Base-by-base conservation (phyloP, 225 moss, liverwort and hornwort genomes). In the Lunularia cruciata region DNA sequence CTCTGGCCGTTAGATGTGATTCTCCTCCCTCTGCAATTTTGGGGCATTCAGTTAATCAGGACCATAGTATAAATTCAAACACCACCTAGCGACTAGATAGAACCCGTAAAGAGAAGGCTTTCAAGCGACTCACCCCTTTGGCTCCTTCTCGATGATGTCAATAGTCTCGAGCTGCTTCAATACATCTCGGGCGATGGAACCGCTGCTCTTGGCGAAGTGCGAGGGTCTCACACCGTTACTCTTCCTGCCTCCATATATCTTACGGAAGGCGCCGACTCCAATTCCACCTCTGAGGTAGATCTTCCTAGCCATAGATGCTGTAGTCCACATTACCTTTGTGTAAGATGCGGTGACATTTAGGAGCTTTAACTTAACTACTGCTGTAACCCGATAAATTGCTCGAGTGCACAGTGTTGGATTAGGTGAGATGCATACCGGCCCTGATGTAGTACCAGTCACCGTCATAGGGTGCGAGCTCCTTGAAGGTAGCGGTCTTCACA, bases 221-320 rank as follows among this genome's bases (percentile, higher is more conserved):
- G 94, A 94, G 19, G 94, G 94, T 54, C 91, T 83, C 3, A 80
- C 80, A 14, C 91, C 89, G 49, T 94, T 94, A 75, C 91, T 89
- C 80, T 94, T 89, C 69, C 94, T 79, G 19, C 94, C 94, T 77
- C 91, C 94, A n/a, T 94, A 90, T 45, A 94, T 89, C 77, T 94
- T 94, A 36, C 83, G 86, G 80, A 94, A 94, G 31, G 94, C 91
- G 60, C 94, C 91, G 38, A 94, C 87, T 79, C 94, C 94, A 79
- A 91, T 91, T 26, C 91, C 91, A 62, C 85, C 85, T 57, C 91
- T 81, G 25, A 94, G 73, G 78, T 94, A 94, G 67, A 94, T 89
- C 78, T 94, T 92, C 81, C 87, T 87, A 14, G 87, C 89, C 87
- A 92, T 89, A 31, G 89, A 92, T 25, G 89, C 92, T 89, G 78